phyloP scores from a whole-genome alignment of 768 basidiomycete species.

The Ramaria sp. region DNA sequence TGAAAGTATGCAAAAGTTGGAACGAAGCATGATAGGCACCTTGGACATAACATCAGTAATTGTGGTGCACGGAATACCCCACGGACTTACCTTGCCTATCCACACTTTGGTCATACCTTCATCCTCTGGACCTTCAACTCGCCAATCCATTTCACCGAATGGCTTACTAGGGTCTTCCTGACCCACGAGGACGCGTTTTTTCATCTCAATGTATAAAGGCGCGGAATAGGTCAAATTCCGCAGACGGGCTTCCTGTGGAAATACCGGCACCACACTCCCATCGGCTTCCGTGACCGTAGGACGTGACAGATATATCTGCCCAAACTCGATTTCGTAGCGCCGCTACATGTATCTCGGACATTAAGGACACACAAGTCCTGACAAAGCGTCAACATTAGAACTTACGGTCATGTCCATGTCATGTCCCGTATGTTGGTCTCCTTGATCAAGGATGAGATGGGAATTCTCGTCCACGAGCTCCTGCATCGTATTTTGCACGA shows the following conservation, averaged over 20 bases:
- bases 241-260: constrained; percentile 92
- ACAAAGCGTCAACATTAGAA: background rate
- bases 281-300: constrained; percentile 94
- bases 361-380: constrained; percentile 14
- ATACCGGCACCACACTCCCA: constrained; percentile 86
- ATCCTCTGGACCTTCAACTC: constrained; percentile 56
- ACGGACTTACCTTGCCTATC: constrained; percentile 74
- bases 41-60: constrained; percentile 21
- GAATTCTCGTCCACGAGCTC: constrained; percentile 95
- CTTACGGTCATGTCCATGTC: constrained; percentile 37
- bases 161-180: constrained; percentile 72
- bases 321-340: constrained; percentile 95
- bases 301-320: constrained; percentile 93
- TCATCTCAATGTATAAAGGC: constrained; percentile 92
- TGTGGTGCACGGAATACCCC: background rate
- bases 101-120: constrained; percentile 77
- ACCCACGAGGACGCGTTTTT: constrained; percentile 70
- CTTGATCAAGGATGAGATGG: constrained; percentile 94
- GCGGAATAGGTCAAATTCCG: constrained; percentile 95
- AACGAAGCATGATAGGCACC: constrained; percentile 98
- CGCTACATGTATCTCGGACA: constrained; percentile 34
- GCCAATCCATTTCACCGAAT: constrained; percentile 74
- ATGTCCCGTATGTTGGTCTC: constrained; percentile 90
- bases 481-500: constrained; percentile 99
- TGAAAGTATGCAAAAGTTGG: constrained; percentile 87